Evolutionary conservation across 768 basidiomycete genomes (phyloP), one percentile per base, ranked within the genome.

Genomic region (Serendipita sp.): DNA sequence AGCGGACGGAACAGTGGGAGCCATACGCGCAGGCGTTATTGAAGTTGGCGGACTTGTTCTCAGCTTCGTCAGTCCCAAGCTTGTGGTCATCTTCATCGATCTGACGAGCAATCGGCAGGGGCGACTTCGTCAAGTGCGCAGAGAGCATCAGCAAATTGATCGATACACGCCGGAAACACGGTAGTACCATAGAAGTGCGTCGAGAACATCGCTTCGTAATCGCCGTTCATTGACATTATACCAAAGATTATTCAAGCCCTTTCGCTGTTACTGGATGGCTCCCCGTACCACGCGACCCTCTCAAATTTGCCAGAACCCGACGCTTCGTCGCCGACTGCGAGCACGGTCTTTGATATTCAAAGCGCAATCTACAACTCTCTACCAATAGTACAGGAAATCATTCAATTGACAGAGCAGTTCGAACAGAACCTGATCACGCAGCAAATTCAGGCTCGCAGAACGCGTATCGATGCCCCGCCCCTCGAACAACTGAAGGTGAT

Each of bases 81-180:
- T 27, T 44, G 31, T 40, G 40, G 40, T 40, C 40, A 40, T 58
- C 3, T 10, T 43, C 11, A 34, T 8, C 23, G 23, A 50, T 50
- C 18, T 18, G 29, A 40, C 5, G 48, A 6, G 6, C 5, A 31
- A 8, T 31, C 48, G n/a, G 16, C 68, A 92, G 93, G 3, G 75
- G 81, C 44, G 93, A 98, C 70, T 80, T 79, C 0, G 75, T 76
- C 3, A 95, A 89, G 74, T 88, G 86, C 65, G 92, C 88, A 1
- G 88, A 92, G 71, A 76, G 78, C 1, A 71, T 95, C 48, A 91
- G 96, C 70, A 91, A 85, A 69, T 73, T 90, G 34, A 74, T 97
- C 15, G 79, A 83, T 3, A 71, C 84, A 2, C 80, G 81, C 37
- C 78, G 82, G 52, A 75, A 80, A 52, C 76, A 83, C 66, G 89